These are phyloP conservation scores for Linum usitatissimum DNA, from an alignment of 345 rosid species.

Conservation along the genomic window DNA sequence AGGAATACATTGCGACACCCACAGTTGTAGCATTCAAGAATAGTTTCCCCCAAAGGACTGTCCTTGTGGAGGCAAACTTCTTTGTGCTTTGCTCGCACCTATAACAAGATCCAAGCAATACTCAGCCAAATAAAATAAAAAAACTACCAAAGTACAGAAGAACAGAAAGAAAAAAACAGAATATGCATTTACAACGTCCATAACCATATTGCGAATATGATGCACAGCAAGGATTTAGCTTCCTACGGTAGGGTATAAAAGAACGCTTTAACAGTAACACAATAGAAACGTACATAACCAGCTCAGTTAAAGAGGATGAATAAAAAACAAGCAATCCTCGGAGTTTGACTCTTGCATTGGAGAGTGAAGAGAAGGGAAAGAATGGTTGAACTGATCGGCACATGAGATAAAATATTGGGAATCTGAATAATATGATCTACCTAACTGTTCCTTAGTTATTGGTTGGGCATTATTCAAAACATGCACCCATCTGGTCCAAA, in stretches of 20 bases:
- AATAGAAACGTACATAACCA: too few relatives aligned
- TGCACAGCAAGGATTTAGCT: not conserved
- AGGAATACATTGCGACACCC: slow-evolving; percentile 98
- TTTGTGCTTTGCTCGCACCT: slow-evolving; percentile 99
- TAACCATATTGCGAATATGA: not conserved
- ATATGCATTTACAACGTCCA: not conserved
- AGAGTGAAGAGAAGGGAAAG: too few relatives aligned
- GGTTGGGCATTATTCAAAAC: not conserved
- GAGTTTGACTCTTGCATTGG: too few relatives aligned
- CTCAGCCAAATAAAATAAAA: not conserved
- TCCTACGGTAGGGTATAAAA: not conserved
- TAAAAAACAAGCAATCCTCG: too few relatives aligned
- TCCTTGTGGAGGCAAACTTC: slow-evolving; percentile 99
- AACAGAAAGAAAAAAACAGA: not conserved
- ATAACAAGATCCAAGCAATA: slow-evolving; percentile 14
- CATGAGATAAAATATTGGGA: too few relatives aligned
- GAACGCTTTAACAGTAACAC: too few relatives aligned
- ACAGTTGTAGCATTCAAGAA: slow-evolving; percentile 97
- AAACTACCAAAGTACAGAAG: not conserved
- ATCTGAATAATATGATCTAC: too few relatives aligned
- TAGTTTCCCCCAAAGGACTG: slow-evolving; percentile 98
- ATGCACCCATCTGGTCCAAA: not conserved
- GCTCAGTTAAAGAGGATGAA: too few relatives aligned
- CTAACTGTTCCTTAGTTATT: too few relatives aligned
- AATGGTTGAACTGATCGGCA: too few relatives aligned